A percentile compares a stretch with the other conserved stretches of the same genome.
phyloP scores from a whole-genome alignment of 2,329 filamentous ascomycete genomes.

The Byssoonygena ceratinophila region DNA sequence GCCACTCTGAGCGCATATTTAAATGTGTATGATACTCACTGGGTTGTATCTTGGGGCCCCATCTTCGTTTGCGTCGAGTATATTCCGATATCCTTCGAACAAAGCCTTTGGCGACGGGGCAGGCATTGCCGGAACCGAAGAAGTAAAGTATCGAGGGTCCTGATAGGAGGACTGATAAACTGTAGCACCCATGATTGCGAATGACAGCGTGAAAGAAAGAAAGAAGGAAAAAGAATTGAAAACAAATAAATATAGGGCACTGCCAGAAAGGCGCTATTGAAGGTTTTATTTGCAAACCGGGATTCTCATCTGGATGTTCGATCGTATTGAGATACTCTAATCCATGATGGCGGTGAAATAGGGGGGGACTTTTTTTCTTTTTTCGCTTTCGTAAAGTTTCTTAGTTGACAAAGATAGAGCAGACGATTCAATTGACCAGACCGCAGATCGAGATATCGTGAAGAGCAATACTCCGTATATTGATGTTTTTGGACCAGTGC shows the following conservation, averaged over 20 bases:
- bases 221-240: not conserved
- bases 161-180: constrained; percentile 32
- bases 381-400: not conserved
- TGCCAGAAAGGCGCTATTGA: not conserved
- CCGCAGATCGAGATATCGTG: not conserved
- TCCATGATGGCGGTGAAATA: not conserved
- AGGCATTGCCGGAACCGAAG: constrained; percentile 18
- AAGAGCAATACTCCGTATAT: too few species aligned
- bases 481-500: too few species aligned
- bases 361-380: not conserved
- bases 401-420: not conserved
- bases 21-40: constrained; percentile 35
- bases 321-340: not conserved
- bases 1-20: not conserved
- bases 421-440: not conserved
- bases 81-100: constrained; percentile 51
- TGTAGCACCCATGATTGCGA: constrained; percentile 20
- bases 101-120: constrained; percentile 38
- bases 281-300: not conserved
- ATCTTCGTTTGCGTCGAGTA: constrained; percentile 45
- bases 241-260: not conserved
- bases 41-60: constrained; percentile 48
- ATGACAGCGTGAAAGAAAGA: not conserved
- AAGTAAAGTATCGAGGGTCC: constrained; percentile 31
- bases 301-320: not conserved